These are phyloP conservation scores for Boletus semigastroideus DNA, from an alignment of 1,284 basidiomycete genomes.

Conservation along the genomic window DNA sequence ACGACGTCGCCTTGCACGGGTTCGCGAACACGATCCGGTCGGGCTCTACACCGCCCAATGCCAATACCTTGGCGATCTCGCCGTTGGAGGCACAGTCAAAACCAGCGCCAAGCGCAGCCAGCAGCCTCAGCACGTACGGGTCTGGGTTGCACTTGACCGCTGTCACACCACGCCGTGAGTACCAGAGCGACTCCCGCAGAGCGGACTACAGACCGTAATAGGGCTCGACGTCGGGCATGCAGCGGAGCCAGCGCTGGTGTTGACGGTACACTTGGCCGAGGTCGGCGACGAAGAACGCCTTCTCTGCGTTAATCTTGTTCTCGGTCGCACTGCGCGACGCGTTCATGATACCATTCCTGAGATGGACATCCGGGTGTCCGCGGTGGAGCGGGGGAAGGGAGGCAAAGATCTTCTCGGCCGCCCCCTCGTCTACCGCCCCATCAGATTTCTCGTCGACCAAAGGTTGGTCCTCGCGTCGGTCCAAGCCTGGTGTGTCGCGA, in stretches of 20 bases:
- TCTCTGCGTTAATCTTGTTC: constrained; percentile 75
- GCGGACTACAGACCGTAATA: constrained; percentile 61
- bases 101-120: constrained; percentile 86
- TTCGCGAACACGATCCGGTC: constrained; percentile 96
- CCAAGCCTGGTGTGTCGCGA: constrained; percentile 32
- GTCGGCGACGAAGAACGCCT: constrained; percentile 96
- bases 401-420: constrained; percentile 48
- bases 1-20: constrained; percentile 96
- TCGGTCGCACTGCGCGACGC: constrained; percentile 52
- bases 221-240: constrained; percentile 85
- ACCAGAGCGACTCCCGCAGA: constrained; percentile 18
- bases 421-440: constrained; percentile 25
- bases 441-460: constrained; percentile 33
- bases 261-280: constrained; percentile 87
- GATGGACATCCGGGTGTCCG: constrained; percentile 70
- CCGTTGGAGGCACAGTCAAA: constrained; percentile 99
- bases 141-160: constrained; percentile 84
- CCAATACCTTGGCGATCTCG: constrained; percentile 86
- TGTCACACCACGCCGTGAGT: constrained; percentile 22
- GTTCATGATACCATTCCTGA: constrained; percentile 70
- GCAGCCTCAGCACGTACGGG: constrained; percentile 87
- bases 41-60: constrained; percentile 69
- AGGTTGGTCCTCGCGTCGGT: constrained; percentile 27
- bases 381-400: constrained; percentile 62
- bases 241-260: constrained; percentile 80